A percentile compares a stretch with the other conserved stretches of the same genome.
phyloP scores from a whole-genome alignment of 257 asterid genomes.

The Solanum sejunctum region DNA sequence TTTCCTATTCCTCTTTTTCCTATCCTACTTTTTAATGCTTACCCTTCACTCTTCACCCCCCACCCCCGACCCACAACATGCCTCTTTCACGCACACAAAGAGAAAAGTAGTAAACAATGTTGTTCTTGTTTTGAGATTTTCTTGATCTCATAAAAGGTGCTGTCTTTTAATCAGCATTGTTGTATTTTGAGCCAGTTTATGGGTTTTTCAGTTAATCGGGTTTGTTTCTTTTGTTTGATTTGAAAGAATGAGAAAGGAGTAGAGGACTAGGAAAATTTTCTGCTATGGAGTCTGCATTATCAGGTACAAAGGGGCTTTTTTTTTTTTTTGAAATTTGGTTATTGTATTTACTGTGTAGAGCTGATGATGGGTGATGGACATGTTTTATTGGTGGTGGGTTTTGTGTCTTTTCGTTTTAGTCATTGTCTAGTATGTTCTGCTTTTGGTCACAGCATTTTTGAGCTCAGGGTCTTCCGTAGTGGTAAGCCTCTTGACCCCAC shows the following conservation, averaged over 20 bases:
- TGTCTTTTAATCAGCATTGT: neutral
- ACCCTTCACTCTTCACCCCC: neutral
- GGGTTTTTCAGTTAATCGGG: neutral
- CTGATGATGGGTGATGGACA: neutral
- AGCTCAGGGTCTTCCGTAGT: too few species aligned
- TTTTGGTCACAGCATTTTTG: too few species aligned
- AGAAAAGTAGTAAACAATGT: neutral
- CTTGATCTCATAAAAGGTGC: neutral
- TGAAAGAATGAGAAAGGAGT: constrained; percentile 12
- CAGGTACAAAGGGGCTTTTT: constrained; percentile 10
- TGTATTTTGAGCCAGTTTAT: neutral
- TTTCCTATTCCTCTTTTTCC: neutral
- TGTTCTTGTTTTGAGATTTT: neutral
- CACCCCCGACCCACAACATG: neutral
- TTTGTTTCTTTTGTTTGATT: neutral
- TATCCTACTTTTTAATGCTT: neutral
- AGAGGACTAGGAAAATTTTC: constrained; percentile 5
- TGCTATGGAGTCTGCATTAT: constrained; percentile 8
- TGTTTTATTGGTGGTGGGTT: neutral
- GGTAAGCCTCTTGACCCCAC: too few species aligned
- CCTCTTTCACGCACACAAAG: neutral
- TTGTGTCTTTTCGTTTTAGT: neutral
- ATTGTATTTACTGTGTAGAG: neutral
- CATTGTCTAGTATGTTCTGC: too few species aligned
- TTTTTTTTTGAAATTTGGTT: neutral